A percentile compares a stretch with the other conserved stretches of the same genome.
Evolutionary conservation across 2,329 filamentous ascomycete genomes (phyloP).

Genomic region (Stachybotrys chartarum): DNA sequence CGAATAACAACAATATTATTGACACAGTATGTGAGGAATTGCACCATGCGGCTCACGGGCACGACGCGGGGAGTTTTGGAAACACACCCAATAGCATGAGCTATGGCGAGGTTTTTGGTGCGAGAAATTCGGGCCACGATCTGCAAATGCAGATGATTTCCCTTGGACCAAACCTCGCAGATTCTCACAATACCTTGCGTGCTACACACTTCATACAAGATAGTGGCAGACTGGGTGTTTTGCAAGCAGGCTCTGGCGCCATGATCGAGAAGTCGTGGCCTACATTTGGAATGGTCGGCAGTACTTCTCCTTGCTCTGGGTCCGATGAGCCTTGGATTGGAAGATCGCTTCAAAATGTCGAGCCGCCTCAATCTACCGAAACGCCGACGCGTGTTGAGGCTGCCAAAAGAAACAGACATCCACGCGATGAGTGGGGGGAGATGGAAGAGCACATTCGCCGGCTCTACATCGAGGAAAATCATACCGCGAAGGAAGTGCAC

Average conservation of each 20-base stretch:
- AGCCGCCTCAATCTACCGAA: background rate
- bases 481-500: background rate
- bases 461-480: background rate
- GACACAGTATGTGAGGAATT: background rate
- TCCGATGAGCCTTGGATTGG: background rate
- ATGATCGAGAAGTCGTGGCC: background rate
- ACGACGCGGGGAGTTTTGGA: no score
- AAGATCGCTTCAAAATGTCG: background rate
- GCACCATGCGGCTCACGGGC: no score
- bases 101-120: no score
- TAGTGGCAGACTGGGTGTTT: no score
- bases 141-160: no score
- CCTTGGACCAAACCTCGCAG: no score
- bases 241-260: no score
- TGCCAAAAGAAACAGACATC: background rate
- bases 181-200: no score
- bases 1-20: background rate
- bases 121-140: no score
- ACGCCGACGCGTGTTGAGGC: no score
- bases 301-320: background rate
- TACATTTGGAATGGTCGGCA: background rate
- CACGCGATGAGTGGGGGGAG: background rate
- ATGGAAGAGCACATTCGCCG: background rate
- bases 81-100: no score
- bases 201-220: no score